Conservation (phyloP, 2,329 filamentous ascomycete species). For the Akanthomyces lecanii region DNA sequence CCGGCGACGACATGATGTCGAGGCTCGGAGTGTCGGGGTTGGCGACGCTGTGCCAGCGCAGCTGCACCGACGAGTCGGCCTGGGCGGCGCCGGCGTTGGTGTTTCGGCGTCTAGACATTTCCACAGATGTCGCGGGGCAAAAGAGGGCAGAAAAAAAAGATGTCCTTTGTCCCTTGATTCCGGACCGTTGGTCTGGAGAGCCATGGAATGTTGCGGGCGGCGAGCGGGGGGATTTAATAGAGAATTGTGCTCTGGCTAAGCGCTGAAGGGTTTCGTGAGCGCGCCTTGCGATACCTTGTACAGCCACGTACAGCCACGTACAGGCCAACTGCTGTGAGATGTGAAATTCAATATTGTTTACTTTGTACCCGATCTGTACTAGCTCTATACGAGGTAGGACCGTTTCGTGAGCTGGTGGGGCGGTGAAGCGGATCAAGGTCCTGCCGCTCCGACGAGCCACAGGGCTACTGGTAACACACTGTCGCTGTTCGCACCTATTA, state of each 20-base stretch:
- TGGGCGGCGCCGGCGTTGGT: slow-evolving; percentile 3
- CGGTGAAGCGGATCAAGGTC: neutral
- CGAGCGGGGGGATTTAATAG: neutral
- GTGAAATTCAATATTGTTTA: slow-evolving; percentile 16
- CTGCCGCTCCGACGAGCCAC: neutral
- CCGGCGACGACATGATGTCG: slow-evolving; percentile 48
- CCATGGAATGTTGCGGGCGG: slow-evolving; percentile 5
- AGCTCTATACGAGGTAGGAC: neutral
- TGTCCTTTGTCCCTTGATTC: neutral
- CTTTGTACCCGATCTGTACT: slow-evolving; percentile 15
- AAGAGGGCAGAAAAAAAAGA: slow-evolving; percentile 2
- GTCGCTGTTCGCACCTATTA: neutral
- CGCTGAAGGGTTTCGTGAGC: neutral
- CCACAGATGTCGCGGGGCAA: slow-evolving; percentile 12
- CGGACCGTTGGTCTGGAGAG: neutral
- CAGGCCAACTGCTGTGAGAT: neutral
- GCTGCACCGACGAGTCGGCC: slow-evolving; percentile 26
- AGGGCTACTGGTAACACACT: neutral
- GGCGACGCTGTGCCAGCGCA: slow-evolving; percentile 35
- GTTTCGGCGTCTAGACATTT: slow-evolving; percentile 16
- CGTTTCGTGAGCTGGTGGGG: neutral
- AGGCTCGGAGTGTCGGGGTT: slow-evolving; percentile 35
- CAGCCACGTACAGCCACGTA: slow-evolving; percentile 1
- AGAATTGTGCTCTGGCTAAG: neutral
- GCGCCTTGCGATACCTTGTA: neutral